Base-by-base conservation (phyloP, 768 basidiomycete genomes). In the Suillus brevipes region DNA sequence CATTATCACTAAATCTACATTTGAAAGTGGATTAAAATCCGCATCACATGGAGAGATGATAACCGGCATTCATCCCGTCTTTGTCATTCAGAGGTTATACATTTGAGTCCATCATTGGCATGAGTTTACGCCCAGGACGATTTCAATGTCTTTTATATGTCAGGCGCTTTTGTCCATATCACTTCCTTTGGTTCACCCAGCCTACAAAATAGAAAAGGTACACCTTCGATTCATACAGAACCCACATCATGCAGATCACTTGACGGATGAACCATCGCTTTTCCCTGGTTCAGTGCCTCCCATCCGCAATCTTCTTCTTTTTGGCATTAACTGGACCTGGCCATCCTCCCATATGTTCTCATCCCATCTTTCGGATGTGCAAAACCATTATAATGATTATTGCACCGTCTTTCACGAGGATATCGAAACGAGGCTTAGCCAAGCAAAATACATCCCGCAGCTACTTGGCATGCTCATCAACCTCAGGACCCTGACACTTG, bases 321-420 rank as follows among this genome's bases (percentile, higher is more conserved):
- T 57, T 4, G 56, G 56, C 56, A 57, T 38, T 9, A 23, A 8
- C 16, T 57, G 36, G n/a, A 6, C 36, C 14, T 57, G 56, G 56
- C 14, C n/a, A n/a, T 57, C 56, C 4, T 8, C 56, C 3, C 37
- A 36, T n/a, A 38, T 38, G n/a, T 2, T 23, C 2, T 37, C 56
- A 4, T 38, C 56, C 2, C 13, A 64, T 73, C 73, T 31, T 69
- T 66, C 12, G 5, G 61, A 59, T 71, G 64, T 42, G 28, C 43
- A 34, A 14, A 28, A 28, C 8, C 50, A 10, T 18, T 52, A 52
- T 52, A 69, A 66, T 25, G 55, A 7, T 2, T 25, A 50, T 50
- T 31, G 14, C 28, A 28, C 7, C 7, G 4, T 28, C 28, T 31
- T 52, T 18, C 28, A 2, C 31, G 23, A 50, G 13, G 25, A 6